Base-by-base conservation (phyloP, 2,329 filamentous ascomycete genomes). In the Ophiostoma tasmaniense region DNA sequence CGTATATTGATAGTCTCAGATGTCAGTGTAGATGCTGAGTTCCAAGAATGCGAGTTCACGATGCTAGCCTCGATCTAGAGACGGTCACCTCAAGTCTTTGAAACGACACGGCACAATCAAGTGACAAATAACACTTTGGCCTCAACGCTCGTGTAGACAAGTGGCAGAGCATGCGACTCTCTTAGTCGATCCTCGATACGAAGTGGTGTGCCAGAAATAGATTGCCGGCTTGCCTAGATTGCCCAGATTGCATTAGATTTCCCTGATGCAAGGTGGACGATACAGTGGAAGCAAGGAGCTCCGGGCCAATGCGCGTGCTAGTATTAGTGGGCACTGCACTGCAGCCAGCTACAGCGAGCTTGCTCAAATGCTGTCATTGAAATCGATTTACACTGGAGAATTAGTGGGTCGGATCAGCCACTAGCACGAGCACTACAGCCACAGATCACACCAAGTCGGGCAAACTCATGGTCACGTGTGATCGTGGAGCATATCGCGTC, bases 401-500 rank as follows among this genome's bases (percentile, higher is more conserved):
- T 37, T 35, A 64, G 33, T 64, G 62, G 62, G 30, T n/a, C 28
- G 10, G 62, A 39, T 64, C 62, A 64, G 62, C 62, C 62, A 64
- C 62, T 35, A 64, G 30, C 20, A 64, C 62, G n/a, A 64, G 30
- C 20, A n/a, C 33, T 22, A 64, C 22, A 35, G 20, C 61, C 30
- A 64, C n/a, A 50, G 65, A 45, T 45, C 42, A 45, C 20, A 45
- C 42, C 14, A 45, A 45, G 5, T 20, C 14, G 1, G 17, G 14
- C 20, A 45, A n/a, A n/a, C 3, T 55, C n/a, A 61, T 20, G 55
- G 33, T 64, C 61, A 64, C 61, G 61, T 64, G 61, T 4, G 20
- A 25, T 39, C 52, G 4, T 52, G 50, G 50, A 55, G n/a, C 66
- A 59, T 45, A 33, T n/a, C 68, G 69, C 69, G 72, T 72, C 72